Evolutionary conservation across 805 yeast genomes (phyloP), one percentile per base, ranked within the genome.

Genomic region (Zygotorulaspora sp.): DNA sequence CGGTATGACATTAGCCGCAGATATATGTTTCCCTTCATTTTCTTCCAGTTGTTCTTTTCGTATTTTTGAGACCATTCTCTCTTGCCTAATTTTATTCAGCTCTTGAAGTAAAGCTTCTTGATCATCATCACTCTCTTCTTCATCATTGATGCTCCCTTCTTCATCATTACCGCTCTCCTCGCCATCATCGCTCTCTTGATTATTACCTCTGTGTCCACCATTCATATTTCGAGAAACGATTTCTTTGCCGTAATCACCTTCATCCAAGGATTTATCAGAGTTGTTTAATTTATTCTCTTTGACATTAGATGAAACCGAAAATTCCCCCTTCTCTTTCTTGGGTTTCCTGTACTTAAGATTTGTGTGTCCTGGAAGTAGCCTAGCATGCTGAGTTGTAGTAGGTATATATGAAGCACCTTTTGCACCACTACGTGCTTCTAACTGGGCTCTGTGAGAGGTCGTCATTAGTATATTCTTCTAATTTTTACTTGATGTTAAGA

Each of bases 401-500:
- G 65, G 62, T 3, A 53, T 52, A 37, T 57, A 57, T 4, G 61
- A 58, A 6, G 65, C 57, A 38, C 63, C 64, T 33, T 68, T 63
- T 1, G 64, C 63, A 35, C 74, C 76, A 36, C 80, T 79, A 49
- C 76, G 69, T 13, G 83, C 82, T 45, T 79, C 85, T 45, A 80
- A 69, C 5, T 83, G 80, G 0, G 85, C 84, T 53, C 82, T 70
- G 51, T 78, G 83, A 7, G 83, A 82, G 3, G 84, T 75, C 0
- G 85, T 77, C 86, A 80, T 79, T 8, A 21, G 9, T 21, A 8
- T 21, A 7, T 21, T 21, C 10, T 21, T 21, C 9, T 8, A 21
- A 21, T 21, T 21, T 21, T 10, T 8, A 21, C 23, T 21, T 21
- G 23, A 7, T n/a, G n/a, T n/a, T n/a, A n/a, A n/a, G n/a, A n/a